Evolutionary conservation across 805 yeast species (phyloP), one percentile per base, ranked within the genome.

Genomic region (Candida silvatica): DNA sequence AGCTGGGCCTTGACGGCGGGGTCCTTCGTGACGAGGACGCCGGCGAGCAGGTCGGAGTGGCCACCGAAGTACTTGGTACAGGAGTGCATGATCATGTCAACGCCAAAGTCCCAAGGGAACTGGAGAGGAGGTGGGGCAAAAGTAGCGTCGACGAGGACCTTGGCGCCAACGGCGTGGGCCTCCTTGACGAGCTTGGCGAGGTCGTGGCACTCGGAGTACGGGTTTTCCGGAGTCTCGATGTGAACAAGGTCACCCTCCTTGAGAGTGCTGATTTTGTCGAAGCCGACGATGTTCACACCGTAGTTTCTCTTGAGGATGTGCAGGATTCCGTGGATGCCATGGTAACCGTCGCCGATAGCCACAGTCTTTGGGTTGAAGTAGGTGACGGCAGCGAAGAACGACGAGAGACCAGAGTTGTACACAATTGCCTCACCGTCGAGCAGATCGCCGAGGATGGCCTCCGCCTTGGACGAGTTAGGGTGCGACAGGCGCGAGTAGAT

Each of bases 61-160:
- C 97, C 97, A 27, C 95, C 96, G 50, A 86, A 80, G 59, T 80
- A 90, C 54, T 88, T 88, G 1, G 96, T 88, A 1, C 87, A 95
- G 1, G 96, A 85, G 56, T 88, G 96, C 72, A 90, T 64, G n/a
- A 90, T 77, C 44, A 86, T 60, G 56, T 90, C 97, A 20, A 81
- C 95, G 32, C 90, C 95, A 48, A 73, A 80, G 27, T 67, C 67
- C 59, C 86, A 85, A 4, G 94, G 90, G 41, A 85, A 73, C 47
- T 76, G 81, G 38, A 87, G 59, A 14, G 95, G 95, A 11, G 94
- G 94, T 16, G 97, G 95, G 7, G 95, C 97, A 59, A 90, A 84
- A 0, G 97, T 90, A 5, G 95, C 70, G 57, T 88, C 97, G 12
- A 84, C 77, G 18, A 76, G 49, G 11, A 88, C 58, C 17, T 64